A percentile compares a stretch with the other conserved stretches of the same genome.
phyloP scores from a whole-genome alignment of 2,329 filamentous ascomycete species.

The Microcyclospora tardicrescens region DNA sequence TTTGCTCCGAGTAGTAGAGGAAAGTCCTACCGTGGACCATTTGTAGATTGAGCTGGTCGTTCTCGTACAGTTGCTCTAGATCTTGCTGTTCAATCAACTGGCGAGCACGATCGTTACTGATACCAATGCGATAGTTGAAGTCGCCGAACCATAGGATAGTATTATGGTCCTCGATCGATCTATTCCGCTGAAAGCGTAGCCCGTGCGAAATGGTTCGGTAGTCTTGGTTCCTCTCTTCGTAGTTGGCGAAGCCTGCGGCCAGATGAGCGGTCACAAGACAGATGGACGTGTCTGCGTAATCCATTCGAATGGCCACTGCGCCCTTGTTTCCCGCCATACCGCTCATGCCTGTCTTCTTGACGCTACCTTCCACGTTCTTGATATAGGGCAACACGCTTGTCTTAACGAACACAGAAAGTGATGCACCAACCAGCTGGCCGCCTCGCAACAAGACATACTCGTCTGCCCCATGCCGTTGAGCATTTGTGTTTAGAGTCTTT shows the following conservation, averaged over 20 bases:
- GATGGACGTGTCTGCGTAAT: constrained; percentile 82
- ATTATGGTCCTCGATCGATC: constrained; percentile 82
- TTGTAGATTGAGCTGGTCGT: constrained; percentile 91
- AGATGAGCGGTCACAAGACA: constrained; percentile 96
- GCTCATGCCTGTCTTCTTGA: constrained; percentile 91
- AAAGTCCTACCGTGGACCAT: constrained; percentile 90
- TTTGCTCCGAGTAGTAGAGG: constrained; percentile 79
- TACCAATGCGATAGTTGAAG: constrained; percentile 94
- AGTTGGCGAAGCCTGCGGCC: constrained; percentile 90
- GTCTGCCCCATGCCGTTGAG: constrained; percentile 51
- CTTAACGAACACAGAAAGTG: constrained; percentile 82
- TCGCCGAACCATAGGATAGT: constrained; percentile 91
- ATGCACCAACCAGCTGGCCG: constrained; percentile 88
- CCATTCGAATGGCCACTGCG: constrained; percentile 88
- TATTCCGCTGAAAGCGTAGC: constrained; percentile 78
- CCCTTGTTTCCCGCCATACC: constrained; percentile 98
- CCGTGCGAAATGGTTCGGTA: constrained; percentile 82
- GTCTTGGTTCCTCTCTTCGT: constrained; percentile 88
- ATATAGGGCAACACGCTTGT: constrained; percentile 64
- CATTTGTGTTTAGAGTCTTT: constrained; percentile 59
- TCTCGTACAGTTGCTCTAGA: constrained; percentile 69
- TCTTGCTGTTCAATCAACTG: constrained; percentile 60
- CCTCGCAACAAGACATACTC: constrained; percentile 83
- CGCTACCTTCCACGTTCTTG: constrained; percentile 90
- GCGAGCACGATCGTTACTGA: constrained; percentile 65